Evolutionary conservation across 1,139 yeast genomes (phyloP), one percentile per base, ranked within the genome.

Genomic region (Debaryomyces nepalensis): DNA sequence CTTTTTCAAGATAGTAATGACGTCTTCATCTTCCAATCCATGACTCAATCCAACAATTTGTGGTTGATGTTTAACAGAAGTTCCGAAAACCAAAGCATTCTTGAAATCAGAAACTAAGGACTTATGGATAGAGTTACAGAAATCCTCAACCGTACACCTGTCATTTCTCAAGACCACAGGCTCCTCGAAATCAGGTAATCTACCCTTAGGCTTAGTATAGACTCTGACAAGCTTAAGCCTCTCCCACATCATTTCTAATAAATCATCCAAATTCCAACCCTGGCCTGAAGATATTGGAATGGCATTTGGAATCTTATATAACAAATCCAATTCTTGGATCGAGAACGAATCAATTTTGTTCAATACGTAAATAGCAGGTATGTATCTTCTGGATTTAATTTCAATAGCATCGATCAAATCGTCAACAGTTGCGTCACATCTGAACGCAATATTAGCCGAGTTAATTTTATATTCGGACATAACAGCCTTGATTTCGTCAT

Each of bases 361-460:
- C 60, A 93, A 75, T 36, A 89, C 97, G 61, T 93, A 93, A 43
- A 93, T 76, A 2, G 96, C 98, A 6, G 99, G 99, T 52, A 93
- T 89, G 64, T 93, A 93, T 61, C 88, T 82, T 69, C 99, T 83
- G 55, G 87, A 83, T 45, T 86, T 84, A 3, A 87, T 90, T 68
- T 93, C 98, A 44, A 93, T 79, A n/a, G 91, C 87, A 63, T 91
- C 98, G 55, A 91, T 90, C 55, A 91, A 73, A 59, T 91, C 98
- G 62, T 91, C 99, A 26, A 95, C 96, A 0, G 97, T 88, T 15
- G 99, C 99, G 64, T 93, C 99, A 63, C 98, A 91, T 59, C 99
- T 77, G 69, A 93, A 86, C 1, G 97, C 95, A 51, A 93, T 87
- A 61, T 93, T 97, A n/a, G 99, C 98, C 36, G 96, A 87, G 62